Conservation (phyloP, 2,329 filamentous ascomycete species). For the Xylaria sp. region DNA sequence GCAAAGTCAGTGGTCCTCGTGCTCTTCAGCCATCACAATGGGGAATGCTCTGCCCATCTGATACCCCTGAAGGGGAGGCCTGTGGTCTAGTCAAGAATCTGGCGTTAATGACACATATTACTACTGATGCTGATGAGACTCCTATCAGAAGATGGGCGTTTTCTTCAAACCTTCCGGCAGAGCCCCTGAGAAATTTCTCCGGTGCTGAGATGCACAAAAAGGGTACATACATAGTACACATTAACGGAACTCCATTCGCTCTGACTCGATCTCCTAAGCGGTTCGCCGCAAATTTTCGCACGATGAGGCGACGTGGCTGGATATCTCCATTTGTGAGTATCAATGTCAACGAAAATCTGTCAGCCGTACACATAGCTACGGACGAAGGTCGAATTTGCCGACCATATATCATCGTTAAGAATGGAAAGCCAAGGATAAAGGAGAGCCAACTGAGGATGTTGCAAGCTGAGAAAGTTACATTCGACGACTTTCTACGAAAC, state of each 20-base stretch:
- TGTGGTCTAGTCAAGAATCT: conserved; percentile 98
- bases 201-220: conserved; percentile 88
- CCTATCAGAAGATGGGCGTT: conserved; percentile 89
- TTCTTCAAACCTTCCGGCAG: conserved; percentile 85
- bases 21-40: conserved; percentile 97
- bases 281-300: conserved; percentile 87
- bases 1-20: conserved; percentile 95
- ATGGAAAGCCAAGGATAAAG: conserved; percentile 83
- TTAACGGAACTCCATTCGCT: conserved; percentile 95
- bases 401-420: conserved; percentile 94
- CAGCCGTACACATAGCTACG: conserved; percentile 92
- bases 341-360: conserved; percentile 93
- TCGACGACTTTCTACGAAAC: conserved; percentile 91
- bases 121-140: conserved; percentile 92
- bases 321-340: conserved; percentile 98
- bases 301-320: conserved; percentile 86
- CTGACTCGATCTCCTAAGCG: conserved; percentile 86
- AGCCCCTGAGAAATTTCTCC: conserved; percentile 74
- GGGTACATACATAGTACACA: conserved; percentile 88
- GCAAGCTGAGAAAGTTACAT: conserved; percentile 84
- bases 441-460: conserved; percentile 82
- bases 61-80: conserved; percentile 98
- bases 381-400: conserved; percentile 97
- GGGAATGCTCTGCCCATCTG: conserved; percentile 96
- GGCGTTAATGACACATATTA: conserved; percentile 99